A percentile compares a stretch with the other conserved stretches of the same genome.
Conservation (phyloP, 257 asterid genomes). For the Ehretia macrophylla region DNA sequence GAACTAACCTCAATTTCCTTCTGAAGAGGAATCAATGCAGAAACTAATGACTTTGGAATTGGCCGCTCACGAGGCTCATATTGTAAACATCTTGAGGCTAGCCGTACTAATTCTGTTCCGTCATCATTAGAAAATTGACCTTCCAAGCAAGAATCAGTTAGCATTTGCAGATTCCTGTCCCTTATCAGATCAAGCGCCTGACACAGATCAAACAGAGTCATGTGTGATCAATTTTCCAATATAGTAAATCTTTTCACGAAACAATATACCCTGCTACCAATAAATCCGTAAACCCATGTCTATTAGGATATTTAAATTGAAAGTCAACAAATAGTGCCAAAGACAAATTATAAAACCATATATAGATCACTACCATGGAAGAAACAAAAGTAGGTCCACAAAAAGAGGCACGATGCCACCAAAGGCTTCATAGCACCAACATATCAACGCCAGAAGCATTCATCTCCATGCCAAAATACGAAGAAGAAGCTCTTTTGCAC, state of each 20-base stretch:
- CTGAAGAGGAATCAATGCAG: slow-evolving; percentile 70
- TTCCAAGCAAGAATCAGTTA: slow-evolving; percentile 69
- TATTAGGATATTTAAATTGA: too few relatives aligned
- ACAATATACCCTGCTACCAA: too few relatives aligned
- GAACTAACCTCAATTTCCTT: slow-evolving; percentile 72
- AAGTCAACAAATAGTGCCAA: too few relatives aligned
- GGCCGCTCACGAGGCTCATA: slow-evolving; percentile 94
- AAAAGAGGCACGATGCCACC: too few relatives aligned
- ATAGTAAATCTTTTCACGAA: neutral
- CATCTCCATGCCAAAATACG: neutral
- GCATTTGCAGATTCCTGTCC: slow-evolving; percentile 46
- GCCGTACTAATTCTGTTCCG: slow-evolving; percentile 77
- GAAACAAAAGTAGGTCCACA: too few relatives aligned
- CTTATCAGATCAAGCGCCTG: slow-evolving; percentile 53
- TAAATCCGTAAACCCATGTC: too few relatives aligned
- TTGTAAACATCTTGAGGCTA: slow-evolving; percentile 94
- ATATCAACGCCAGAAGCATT: neutral
- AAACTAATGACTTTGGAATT: slow-evolving; percentile 58
- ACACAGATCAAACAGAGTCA: neutral
- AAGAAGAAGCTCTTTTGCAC: neutral
- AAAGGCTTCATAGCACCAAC: neutral
- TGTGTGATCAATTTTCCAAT: neutral
- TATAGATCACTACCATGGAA: too few relatives aligned
- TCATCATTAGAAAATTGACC: slow-evolving; percentile 83
- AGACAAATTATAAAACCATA: too few relatives aligned